A percentile compares a stretch with the other conserved stretches of the same genome.
Evolutionary conservation across 2,329 filamentous ascomycete species (phyloP).

Genomic region (Pleochaeta shiraiana): DNA sequence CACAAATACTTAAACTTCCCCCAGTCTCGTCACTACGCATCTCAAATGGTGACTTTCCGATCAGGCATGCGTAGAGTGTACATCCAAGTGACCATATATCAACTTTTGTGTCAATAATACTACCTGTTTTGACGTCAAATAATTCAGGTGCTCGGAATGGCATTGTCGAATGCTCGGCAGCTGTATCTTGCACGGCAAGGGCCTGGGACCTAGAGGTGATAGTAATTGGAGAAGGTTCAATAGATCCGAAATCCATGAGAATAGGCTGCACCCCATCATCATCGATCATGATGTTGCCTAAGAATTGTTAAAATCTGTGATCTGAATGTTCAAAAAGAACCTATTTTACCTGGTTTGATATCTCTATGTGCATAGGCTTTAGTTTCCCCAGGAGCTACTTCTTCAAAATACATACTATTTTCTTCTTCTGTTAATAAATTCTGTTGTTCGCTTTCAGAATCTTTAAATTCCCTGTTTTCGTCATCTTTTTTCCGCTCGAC

Average conservation of each 20-base stretch:
- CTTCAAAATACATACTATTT: conserved; percentile 42
- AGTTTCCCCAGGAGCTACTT: conserved; percentile 42
- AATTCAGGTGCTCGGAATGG: conserved; percentile 94
- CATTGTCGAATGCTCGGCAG: conserved; percentile 96
- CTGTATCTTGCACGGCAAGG: conserved; percentile 79
- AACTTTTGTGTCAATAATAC: conserved; percentile 82
- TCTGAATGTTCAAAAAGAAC: background rate
- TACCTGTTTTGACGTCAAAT: conserved; percentile 91
- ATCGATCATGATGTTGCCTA: conserved; percentile 93
- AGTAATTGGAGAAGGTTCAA: conserved; percentile 67
- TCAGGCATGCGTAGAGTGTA: conserved; percentile 91
- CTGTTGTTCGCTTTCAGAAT: conserved; percentile 48
- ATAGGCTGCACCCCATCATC: conserved; percentile 77
- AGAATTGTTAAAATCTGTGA: background rate
- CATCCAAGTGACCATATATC: conserved; percentile 97
- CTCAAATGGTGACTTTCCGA: conserved; percentile 94
- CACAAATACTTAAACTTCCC: conserved; percentile 77
- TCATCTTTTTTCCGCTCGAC: conserved; percentile 20
- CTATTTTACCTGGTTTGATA: conserved; percentile 67
- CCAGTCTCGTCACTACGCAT: conserved; percentile 91
- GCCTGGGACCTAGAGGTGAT: conserved; percentile 82
- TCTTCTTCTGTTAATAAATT: conserved; percentile 69
- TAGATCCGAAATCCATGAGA: conserved; percentile 90
- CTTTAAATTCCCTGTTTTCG: conserved; percentile 23
- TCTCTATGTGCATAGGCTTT: conserved; percentile 85